Percentiles rank a stretch among this genome's conserved stretches.
These are phyloP conservation scores for Diaporthe ampelina DNA, from an alignment of 2,329 filamentous ascomycete species.

Conservation along the genomic window DNA sequence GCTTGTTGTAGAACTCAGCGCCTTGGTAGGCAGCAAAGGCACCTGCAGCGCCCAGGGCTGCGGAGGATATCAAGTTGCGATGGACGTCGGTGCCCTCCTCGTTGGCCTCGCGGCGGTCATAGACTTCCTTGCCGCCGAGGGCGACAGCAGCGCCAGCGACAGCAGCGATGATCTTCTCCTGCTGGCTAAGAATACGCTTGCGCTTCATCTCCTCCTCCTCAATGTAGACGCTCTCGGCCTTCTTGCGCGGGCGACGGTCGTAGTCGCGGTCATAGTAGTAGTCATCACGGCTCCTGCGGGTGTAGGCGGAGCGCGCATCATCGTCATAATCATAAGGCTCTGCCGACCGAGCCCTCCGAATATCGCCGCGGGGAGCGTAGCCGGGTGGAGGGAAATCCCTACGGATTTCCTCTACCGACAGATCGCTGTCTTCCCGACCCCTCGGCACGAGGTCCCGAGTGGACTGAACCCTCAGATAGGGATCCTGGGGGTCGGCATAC, in stretches of 20 bases:
- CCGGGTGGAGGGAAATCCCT: slow-evolving; percentile 86
- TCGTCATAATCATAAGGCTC: slow-evolving; percentile 75
- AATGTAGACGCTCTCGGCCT: slow-evolving; percentile 63
- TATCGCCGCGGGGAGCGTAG: slow-evolving; percentile 58
- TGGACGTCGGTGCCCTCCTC: slow-evolving; percentile 64
- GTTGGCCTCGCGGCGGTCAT: slow-evolving; percentile 72
- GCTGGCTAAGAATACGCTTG: slow-evolving; percentile 69
- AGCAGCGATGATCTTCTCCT: slow-evolving; percentile 77
- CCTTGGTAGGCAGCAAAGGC: slow-evolving; percentile 75
- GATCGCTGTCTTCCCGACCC: slow-evolving; percentile 79
- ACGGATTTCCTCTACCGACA: slow-evolving; percentile 84
- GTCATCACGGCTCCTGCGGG: slow-evolving; percentile 51
- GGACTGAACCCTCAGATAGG: slow-evolving; percentile 59
- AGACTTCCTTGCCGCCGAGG: slow-evolving; percentile 76
- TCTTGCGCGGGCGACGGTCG: slow-evolving; percentile 64
- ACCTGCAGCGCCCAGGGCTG: slow-evolving; percentile 74
- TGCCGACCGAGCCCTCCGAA: slow-evolving; percentile 74
- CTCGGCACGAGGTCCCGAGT: slow-evolving; percentile 69
- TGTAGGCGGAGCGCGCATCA: slow-evolving; percentile 52
- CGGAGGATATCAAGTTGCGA: slow-evolving; percentile 71
- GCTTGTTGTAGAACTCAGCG: slow-evolving; percentile 74
- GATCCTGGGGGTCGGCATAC: slow-evolving; percentile 67
- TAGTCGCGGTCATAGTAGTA: slow-evolving; percentile 63
- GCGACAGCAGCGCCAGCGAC: slow-evolving; percentile 74
- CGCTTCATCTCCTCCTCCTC: slow-evolving; percentile 71